Conservation (phyloP, 2,329 filamentous ascomycete species). For the Triangularia setosa region DNA sequence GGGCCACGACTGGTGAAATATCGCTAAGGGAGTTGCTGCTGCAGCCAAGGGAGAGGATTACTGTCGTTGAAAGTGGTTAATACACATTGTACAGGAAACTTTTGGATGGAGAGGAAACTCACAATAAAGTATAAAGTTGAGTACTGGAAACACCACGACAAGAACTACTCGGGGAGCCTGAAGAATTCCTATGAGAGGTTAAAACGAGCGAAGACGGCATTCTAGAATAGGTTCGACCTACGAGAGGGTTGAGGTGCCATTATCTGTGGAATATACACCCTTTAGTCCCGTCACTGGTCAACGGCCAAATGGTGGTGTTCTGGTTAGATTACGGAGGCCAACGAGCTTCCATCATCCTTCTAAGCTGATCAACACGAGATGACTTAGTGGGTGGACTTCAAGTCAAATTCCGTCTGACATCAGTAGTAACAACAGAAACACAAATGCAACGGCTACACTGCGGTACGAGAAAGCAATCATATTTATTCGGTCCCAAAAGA, state of each 20-base stretch:
- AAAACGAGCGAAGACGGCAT: not conserved
- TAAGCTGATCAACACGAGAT: not conserved
- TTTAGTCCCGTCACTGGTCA: not conserved
- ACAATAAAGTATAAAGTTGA: conserved; percentile 22
- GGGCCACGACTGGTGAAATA: conserved; percentile 18
- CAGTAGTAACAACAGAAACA: conserved; percentile 6
- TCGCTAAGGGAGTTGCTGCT: conserved; percentile 17
- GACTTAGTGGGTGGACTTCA: conserved; percentile 9
- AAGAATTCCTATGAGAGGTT: conserved; percentile 19
- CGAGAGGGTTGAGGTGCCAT: conserved; percentile 20
- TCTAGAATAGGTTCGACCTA: not conserved
- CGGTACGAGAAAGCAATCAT: not conserved
- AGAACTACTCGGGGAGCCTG: conserved; percentile 23
- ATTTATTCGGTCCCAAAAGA: not conserved
- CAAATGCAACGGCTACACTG: not conserved
- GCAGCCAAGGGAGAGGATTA: conserved; percentile 22
- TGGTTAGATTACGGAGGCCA: conserved; percentile 8
- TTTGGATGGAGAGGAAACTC: not conserved
- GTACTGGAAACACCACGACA: conserved; percentile 19
- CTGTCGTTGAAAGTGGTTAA: conserved; percentile 4
- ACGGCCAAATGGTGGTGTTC: not conserved
- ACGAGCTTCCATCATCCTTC: conserved; percentile 13
- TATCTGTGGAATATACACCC: not conserved
- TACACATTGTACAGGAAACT: not conserved
- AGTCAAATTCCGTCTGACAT: conserved; percentile 9